Conservation (phyloP, 2,329 filamentous ascomycete genomes). For the Chaetomium globosum region DNA sequence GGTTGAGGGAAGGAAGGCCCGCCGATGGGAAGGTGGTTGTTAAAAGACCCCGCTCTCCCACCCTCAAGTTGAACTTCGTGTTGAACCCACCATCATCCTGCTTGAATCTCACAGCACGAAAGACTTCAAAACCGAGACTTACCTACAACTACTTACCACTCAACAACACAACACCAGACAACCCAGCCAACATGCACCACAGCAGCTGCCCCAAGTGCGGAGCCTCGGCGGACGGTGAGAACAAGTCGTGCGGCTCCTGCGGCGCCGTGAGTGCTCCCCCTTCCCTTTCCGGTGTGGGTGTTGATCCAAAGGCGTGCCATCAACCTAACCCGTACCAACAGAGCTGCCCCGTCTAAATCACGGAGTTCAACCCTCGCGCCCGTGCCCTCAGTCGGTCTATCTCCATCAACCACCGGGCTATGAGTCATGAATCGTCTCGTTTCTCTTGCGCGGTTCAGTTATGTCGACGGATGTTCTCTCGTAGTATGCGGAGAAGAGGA, state of each 20-base stretch:
- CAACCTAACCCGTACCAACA: conserved; percentile 24
- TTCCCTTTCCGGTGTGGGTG: not conserved
- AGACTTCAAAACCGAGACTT: not conserved
- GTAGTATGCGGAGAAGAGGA: not conserved
- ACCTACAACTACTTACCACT: conserved; percentile 9
- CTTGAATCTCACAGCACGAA: not conserved
- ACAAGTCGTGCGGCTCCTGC: conserved; percentile 60
- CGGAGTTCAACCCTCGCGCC: not conserved
- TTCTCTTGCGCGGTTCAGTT: not conserved
- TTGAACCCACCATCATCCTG: not conserved
- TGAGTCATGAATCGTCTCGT: not conserved
- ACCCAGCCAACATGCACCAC: conserved; percentile 45
- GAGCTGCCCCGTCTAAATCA: conserved; percentile 38
- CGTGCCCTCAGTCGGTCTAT: not conserved
- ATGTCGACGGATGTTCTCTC: not conserved
- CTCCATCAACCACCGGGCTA: not conserved
- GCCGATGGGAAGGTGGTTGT: not conserved
- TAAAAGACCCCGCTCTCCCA: conserved; percentile 30
- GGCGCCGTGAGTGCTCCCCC: conserved; percentile 54
- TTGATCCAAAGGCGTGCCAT: not conserved
- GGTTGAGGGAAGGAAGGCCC: not conserved
- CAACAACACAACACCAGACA: not conserved
- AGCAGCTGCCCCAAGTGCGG: conserved; percentile 61
- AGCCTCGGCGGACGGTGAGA: conserved; percentile 47
- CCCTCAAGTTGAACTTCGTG: not conserved